phyloP scores from a whole-genome alignment of 2,329 filamentous ascomycete genomes.

The Monosporascus sp. region DNA sequence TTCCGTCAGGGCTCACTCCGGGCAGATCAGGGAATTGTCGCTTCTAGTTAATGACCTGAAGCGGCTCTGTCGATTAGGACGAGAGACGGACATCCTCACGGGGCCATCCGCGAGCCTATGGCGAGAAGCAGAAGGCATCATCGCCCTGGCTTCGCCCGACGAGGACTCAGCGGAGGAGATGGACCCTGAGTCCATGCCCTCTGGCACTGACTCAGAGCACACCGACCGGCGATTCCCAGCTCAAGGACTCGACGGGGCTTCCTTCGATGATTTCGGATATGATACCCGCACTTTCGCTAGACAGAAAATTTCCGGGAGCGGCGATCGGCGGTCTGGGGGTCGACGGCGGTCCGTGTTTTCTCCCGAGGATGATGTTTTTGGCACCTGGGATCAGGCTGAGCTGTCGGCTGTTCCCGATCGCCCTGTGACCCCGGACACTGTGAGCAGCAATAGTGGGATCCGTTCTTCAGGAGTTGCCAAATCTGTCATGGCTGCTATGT shows the following conservation, averaged over 20 bases:
- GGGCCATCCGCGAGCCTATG: constrained; percentile 60
- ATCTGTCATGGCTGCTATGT: constrained; percentile 61
- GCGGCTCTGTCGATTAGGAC: constrained; percentile 66
- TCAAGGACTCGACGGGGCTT: constrained; percentile 42
- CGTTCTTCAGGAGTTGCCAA: constrained; percentile 49
- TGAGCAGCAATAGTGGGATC: constrained; percentile 24
- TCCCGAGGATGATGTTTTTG: constrained; percentile 64
- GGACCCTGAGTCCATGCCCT: constrained; percentile 28
- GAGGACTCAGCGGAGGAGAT: constrained; percentile 47
- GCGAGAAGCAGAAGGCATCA: constrained; percentile 82
- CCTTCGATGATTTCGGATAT: constrained; percentile 39
- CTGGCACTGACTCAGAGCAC: constrained; percentile 36
- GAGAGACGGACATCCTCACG: constrained; percentile 59
- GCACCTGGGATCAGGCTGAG: constrained; percentile 41
- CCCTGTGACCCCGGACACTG: constrained; percentile 38
- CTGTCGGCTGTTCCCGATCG: constrained; percentile 30
- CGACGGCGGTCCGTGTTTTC: constrained; percentile 59
- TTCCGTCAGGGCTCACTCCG: constrained; percentile 76
- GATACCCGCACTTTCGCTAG: constrained; percentile 34
- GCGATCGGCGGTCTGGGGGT: constrained; percentile 46
- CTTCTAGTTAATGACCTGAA: constrained; percentile 80
- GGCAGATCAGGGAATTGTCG: constrained; percentile 77
- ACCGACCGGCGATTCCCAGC: constrained; percentile 42
- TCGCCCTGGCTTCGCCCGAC: constrained; percentile 72
- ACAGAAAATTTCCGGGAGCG: constrained; percentile 46